These are phyloP conservation scores for Sesbania bispinosa DNA, from an alignment of 306 rosid species.

Conservation along the genomic window DNA sequence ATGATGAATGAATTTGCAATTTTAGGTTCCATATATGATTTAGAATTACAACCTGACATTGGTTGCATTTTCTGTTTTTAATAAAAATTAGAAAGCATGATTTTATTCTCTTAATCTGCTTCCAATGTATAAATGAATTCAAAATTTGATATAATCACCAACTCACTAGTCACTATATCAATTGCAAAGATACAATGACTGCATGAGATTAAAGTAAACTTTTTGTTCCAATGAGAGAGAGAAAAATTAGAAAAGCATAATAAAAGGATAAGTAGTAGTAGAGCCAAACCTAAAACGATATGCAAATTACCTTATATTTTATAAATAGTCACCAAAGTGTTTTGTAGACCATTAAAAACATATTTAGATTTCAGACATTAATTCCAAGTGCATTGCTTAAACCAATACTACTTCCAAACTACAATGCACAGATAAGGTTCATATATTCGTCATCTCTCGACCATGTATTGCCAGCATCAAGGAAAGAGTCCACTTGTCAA, in stretches of 20 bases:
- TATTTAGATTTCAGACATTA: conserved; percentile 20
- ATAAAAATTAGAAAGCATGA: not conserved
- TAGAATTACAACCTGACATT: not conserved
- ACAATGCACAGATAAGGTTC: not conserved
- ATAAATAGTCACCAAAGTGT: not conserved
- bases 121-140: not conserved
- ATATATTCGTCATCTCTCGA: not conserved
- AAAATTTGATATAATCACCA: conserved; percentile 2
- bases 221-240: conserved; percentile 8
- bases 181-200: not conserved
- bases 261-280: not conserved
- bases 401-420: conserved; percentile 5
- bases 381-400: conserved; percentile 15
- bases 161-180: not conserved
- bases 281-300: conserved; percentile 8
- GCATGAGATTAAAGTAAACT: not conserved
- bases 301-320: conserved; percentile 15
- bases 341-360: conserved; percentile 1
- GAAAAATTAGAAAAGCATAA: not conserved
- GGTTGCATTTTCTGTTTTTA: not conserved
- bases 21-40: conserved; percentile 9
- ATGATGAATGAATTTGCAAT: conserved; percentile 13
- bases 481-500: not conserved
- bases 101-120: conserved; percentile 15
- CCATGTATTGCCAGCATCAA: not conserved